A percentile compares a stretch with the other conserved stretches of the same genome.
phyloP scores from a whole-genome alignment of 345 rosid genomes.

The Citrus trifoliata region DNA sequence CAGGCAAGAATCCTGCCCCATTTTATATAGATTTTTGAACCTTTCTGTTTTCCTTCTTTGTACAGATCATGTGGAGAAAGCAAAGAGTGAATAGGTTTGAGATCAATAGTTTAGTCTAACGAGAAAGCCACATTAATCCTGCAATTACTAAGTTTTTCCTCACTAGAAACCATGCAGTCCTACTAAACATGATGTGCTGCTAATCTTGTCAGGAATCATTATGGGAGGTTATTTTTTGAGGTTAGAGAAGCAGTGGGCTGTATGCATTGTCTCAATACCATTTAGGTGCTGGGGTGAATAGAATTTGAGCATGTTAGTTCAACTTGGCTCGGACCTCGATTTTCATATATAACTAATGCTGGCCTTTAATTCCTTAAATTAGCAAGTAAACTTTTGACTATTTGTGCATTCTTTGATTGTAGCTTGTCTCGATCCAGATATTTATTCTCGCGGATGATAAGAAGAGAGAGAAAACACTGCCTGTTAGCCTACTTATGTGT shows the following conservation, averaged over 20 bases:
- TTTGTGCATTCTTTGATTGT: neutral
- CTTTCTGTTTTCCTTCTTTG: neutral
- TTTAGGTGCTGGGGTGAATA: neutral
- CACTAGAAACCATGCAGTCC: neutral
- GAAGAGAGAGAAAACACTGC: too few relatives aligned
- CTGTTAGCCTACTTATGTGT: neutral
- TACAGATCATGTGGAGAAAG: neutral
- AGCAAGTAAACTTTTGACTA: neutral
- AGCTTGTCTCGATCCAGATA: neutral
- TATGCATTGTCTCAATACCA: neutral
- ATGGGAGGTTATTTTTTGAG: neutral
- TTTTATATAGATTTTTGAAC: neutral
- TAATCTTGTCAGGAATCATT: neutral
- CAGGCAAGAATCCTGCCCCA: slow-evolving; percentile 26
- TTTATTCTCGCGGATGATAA: neutral
- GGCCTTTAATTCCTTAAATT: neutral
- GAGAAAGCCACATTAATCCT: neutral
- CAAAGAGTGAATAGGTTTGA: neutral
- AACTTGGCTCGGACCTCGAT: neutral
- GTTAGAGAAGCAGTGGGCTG: neutral
- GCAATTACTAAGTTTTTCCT: neutral
- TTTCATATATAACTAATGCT: neutral
- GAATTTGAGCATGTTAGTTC: neutral
- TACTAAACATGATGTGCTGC: neutral
- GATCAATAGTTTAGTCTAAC: neutral